Base-by-base conservation (phyloP, 1,284 basidiomycete species). In the Ustilago nuda region DNA sequence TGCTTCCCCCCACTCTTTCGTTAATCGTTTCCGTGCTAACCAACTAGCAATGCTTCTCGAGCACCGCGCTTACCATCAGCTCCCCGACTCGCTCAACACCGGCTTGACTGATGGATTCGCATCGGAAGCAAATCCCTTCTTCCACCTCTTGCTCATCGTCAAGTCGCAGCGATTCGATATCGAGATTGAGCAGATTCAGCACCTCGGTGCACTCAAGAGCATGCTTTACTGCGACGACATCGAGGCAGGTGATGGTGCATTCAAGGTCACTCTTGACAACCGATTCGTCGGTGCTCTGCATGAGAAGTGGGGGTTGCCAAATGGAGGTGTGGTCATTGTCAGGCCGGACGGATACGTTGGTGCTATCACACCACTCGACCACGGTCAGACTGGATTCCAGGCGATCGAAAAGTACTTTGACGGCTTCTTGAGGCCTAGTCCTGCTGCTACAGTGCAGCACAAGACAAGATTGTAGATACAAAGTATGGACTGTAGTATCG, bases 301-400 rank as follows among this genome's bases (percentile, higher is more conserved):
- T 76, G 68, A 82, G 2, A 88, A 88, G 56, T 91, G 89, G 79
- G 92, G 92, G 6, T 78, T 87, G 23, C 56, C 77, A 3, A 84
- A 86, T 3, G 92, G 92, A 32, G 91, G 89, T 7, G 85, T 92
- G 30, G 89, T 92, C 33, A 87, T 91, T 37, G 89, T 92, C 13
- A 88, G 92, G 36, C 92, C 92, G 3, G 92, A 93, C 77, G 92
- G 92, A 9, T 92, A 92, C 70, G 89, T 93, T 17, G 91, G 91
- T 3, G 87, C 87, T 61, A 87, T 92, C 27, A 87, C 87, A 1
- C 88, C 90, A 0, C 83, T 92, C 46, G 87, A 89, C 41, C 83
- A 87, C 4, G 87, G 89, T 37, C 81, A 87, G 4, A 72, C 87
- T 37, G 76, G 84, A 8, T 87, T 86, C n/a, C 66, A 80, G 36